phyloP scores from a whole-genome alignment of 805 yeast species.

The Tetrapisispora iriomotensis region DNA sequence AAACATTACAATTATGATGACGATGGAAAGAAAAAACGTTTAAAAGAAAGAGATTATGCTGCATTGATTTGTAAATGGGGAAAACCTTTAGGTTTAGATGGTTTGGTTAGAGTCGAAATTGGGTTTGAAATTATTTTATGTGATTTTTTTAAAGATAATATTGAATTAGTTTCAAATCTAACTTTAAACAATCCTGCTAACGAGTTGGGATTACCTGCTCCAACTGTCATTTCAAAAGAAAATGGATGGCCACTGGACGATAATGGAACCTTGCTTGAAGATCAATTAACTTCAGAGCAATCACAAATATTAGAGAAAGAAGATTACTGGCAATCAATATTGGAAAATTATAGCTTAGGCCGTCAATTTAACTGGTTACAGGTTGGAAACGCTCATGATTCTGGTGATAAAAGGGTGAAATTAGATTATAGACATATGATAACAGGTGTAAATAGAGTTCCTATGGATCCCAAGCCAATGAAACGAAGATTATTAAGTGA shows the following conservation, averaged over 20 bases:
- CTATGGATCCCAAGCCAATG: slow-evolving; percentile 41
- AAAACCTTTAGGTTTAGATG: slow-evolving; percentile 44
- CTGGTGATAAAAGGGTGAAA: slow-evolving; percentile 39
- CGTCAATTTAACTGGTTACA: slow-evolving; percentile 36
- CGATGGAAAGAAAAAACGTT: slow-evolving; percentile 13
- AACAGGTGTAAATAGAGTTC: slow-evolving; percentile 45
- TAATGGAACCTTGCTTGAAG: slow-evolving; percentile 14
- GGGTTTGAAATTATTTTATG: slow-evolving; percentile 57
- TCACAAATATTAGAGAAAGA: slow-evolving; percentile 16
- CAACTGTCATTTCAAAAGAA: slow-evolving; percentile 16
- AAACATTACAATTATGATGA: slow-evolving; percentile 7
- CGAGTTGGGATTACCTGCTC: slow-evolving; percentile 32
- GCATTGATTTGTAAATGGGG: slow-evolving; percentile 47
- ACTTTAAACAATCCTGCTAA: slow-evolving; percentile 32
- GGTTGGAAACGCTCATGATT: slow-evolving; percentile 39
- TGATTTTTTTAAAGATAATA: slow-evolving; percentile 39
- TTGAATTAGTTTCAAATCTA: slow-evolving; percentile 38
- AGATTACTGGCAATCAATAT: slow-evolving; percentile 15
- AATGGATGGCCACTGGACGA: slow-evolving; percentile 27
- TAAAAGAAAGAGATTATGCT: slow-evolving; percentile 44
- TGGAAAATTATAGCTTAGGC: slow-evolving; percentile 22
- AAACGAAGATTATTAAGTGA: slow-evolving; percentile 30
- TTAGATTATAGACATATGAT: slow-evolving; percentile 45
- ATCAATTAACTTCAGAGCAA: slow-evolving; percentile 16
- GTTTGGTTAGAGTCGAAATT: slow-evolving; percentile 46